Percentiles rank a stretch among this genome's conserved stretches.
Conservation (phyloP, 1,284 basidiomycete genomes). For the Malassezia brasiliensis region DNA sequence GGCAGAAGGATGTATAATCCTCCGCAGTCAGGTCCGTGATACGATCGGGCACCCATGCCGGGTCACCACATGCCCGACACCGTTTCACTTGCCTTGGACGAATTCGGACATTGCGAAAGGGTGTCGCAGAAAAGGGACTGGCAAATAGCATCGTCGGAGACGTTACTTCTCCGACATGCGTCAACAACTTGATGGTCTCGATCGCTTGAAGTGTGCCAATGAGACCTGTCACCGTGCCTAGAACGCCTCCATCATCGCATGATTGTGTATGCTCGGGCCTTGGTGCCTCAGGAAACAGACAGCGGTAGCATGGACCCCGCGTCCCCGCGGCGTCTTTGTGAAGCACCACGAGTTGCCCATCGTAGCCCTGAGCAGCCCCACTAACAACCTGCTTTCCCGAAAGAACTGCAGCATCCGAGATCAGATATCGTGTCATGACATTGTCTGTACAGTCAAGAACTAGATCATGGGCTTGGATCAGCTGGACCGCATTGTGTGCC, state of each 20-base stretch:
- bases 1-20: constrained; percentile 41
- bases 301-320: constrained; percentile 82
- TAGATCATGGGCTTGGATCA: constrained; percentile 53
- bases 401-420: constrained; percentile 77
- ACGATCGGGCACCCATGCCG: constrained; percentile 13
- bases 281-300: constrained; percentile 64
- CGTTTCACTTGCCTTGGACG: constrained; percentile 50
- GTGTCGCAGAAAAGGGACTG: constrained; percentile 60
- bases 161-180: constrained; percentile 32
- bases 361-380: constrained; percentile 81
- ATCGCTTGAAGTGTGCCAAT: constrained; percentile 85
- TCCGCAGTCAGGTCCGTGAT: constrained; percentile 30
- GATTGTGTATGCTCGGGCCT: constrained; percentile 49
- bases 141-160: constrained; percentile 61
- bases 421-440: constrained; percentile 77
- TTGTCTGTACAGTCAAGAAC: constrained; percentile 95
- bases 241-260: constrained; percentile 82
- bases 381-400: constrained; percentile 71
- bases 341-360: constrained; percentile 64
- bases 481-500: constrained; percentile 25
- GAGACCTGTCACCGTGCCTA: constrained; percentile 79
- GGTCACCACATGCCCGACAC: constrained; percentile 39
- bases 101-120: constrained; percentile 73
- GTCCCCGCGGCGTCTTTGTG: constrained; percentile 29
- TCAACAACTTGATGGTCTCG: constrained; percentile 64